These are phyloP conservation scores for Thuidium tamariscinum DNA, from an alignment of 225 moss, liverwort and hornwort genomes.

Conservation along the genomic window DNA sequence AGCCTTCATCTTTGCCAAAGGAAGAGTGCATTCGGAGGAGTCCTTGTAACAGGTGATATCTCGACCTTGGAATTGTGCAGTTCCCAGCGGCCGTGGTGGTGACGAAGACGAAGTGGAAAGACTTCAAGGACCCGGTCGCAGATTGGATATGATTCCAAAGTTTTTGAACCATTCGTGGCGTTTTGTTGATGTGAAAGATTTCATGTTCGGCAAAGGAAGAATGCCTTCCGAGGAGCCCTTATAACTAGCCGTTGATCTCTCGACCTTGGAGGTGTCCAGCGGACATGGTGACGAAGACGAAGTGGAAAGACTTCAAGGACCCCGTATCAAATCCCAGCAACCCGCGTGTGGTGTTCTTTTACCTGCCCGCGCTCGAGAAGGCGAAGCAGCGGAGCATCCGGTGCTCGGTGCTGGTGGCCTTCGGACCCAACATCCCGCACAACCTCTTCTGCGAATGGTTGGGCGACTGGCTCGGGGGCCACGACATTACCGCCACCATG, in stretches of 20 bases:
- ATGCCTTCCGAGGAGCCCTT: background rate
- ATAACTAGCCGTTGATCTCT: background rate
- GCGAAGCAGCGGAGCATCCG: constrained; percentile 36
- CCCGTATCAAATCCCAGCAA: constrained; percentile 12
- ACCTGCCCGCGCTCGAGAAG: constrained; percentile 34
- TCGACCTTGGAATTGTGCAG: background rate
- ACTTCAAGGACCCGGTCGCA: constrained; percentile 6
- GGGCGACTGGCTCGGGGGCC: constrained; percentile 21
- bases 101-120: constrained; percentile 7
- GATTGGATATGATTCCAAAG: background rate
- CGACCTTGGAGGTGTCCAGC: background rate
- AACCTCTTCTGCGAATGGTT: constrained; percentile 37
- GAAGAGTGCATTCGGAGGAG: background rate
- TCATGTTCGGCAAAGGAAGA: background rate
- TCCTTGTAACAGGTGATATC: background rate
- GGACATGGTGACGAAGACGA: constrained; percentile 14
- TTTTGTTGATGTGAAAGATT: background rate
- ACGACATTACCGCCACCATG: constrained; percentile 36
- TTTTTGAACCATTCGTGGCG: background rate
- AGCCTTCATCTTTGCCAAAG: background rate
- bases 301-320: constrained; percentile 30
- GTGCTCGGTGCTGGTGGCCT: constrained; percentile 29
- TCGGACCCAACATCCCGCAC: constrained; percentile 33
- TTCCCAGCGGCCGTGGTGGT: background rate
- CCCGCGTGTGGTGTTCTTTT: constrained; percentile 34